Evolutionary conservation across 108 stramenopile species (phyloP).

Genomic region (Fragilariopsis cylindrus): DNA sequence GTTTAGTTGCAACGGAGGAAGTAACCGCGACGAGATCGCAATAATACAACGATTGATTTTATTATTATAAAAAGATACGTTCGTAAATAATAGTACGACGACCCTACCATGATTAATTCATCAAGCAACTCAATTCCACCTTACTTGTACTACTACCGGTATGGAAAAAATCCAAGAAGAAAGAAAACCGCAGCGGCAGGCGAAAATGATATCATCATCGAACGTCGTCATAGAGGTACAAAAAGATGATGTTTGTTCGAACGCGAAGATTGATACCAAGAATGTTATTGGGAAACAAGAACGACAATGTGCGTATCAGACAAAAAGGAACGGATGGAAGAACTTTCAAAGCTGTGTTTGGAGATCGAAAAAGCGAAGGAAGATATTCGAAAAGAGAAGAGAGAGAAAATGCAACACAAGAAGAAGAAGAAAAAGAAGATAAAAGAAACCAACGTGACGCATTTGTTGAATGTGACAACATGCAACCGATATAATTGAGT

Average conservation of each 20-base stretch:
- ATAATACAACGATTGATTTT: neutral
- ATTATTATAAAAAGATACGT: neutral
- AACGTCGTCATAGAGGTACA: no score
- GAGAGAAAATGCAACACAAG: neutral
- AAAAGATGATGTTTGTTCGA: neutral
- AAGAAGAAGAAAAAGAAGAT: conserved; percentile 2
- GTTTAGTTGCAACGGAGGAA: no score
- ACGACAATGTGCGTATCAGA: neutral
- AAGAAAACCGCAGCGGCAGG: no score
- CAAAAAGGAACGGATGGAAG: conserved; percentile 11
- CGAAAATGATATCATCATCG: no score
- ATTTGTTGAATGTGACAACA: neutral
- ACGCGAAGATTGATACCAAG: no score
- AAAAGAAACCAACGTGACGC: neutral
- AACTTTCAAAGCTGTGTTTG: conserved; percentile 5
- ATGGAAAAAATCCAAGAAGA: no score
- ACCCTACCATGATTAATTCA: neutral
- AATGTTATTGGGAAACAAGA: no score
- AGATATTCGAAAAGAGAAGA: neutral
- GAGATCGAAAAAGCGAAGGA: conserved; percentile 4
- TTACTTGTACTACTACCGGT: neutral
- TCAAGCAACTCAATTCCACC: neutral
- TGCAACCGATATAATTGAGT: neutral
- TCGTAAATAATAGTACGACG: neutral
- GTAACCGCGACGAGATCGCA: neutral